Evolutionary conservation across 345 rosid species (phyloP), one percentile per base, ranked within the genome.

Genomic region (Gossypium longicalyx): DNA sequence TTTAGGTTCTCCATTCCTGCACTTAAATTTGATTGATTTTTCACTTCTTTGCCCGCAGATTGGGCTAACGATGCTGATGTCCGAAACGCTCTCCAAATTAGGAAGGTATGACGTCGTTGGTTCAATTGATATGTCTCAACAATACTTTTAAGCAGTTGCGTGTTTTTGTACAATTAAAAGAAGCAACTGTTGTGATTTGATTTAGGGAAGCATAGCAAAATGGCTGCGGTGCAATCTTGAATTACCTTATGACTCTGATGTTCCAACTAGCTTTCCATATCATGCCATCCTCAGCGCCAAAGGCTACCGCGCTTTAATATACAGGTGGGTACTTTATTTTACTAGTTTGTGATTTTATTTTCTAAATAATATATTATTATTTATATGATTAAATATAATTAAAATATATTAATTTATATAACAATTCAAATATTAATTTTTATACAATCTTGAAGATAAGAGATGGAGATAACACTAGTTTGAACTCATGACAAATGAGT

Each of bases 291-390:
- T 88, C 67, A 74, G 84, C 11, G 20, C 19, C 4, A 82, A 77
- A 68, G 92, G 87, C 44, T 80, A 76, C 88, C 87, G 87, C 10
- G 70, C 85, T 43, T 79, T 88, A 41, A 74, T 86, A 67, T 88
- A 86, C 80, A 88, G 87, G 92, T 85, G 48, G 29, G 62, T 22
- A 45, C 20, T 29, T 54, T 9, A 27, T 27, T 27, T 27, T 27
- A 27, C 34, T 27, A 27, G 34, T 27, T 27, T 25, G 27, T 25
- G 27, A 25, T 25, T 25, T 25, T 25, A 25, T 25, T 25, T 25
- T 25, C 2, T 25, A 25, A 25, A 25, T 2, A 25, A 25, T 25
- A 25, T 25, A 25, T 25, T 25, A 25, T 25, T 25, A 25, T 25
- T 25, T 25, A 25, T 25, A 25, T 25, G 27, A 25, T 25, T 25